Base-by-base conservation (phyloP, 371 early-diverging fungal species). In the Blastocladiella emersonii region DNA sequence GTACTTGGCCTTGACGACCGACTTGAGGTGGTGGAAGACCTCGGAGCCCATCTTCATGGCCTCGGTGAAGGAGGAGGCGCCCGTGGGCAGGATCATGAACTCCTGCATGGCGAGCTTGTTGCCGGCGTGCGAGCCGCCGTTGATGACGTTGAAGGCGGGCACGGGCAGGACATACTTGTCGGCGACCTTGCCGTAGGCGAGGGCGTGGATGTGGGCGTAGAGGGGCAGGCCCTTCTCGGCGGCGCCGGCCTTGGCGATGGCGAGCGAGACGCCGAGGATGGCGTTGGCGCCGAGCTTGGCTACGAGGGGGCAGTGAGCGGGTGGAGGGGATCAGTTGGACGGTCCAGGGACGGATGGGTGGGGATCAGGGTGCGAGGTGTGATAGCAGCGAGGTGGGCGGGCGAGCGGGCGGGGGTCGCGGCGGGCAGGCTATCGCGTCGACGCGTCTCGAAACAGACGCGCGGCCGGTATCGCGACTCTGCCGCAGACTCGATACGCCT, bases 81-180 rank as follows among this genome's bases (percentile, higher is more conserved):
- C 97, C 61, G 93, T 92, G 66, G 97, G 97, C 73, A 95, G 74
- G 70, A 99, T 97, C 99, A 99, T 99, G 76, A 98, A 97, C 81
- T 99, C 99, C 76, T 99, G 99, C 89, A 98, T 92, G 70, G 93
- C 92, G 45, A 99, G 85, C 78, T 91, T 94, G 90, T 98, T 98
- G 71, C 98, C 98, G 66, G 98, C 95, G 74, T 99, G 99, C 62
- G 89, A 85, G 62, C 99, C 99, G 73, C 99, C 99, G 83, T 99
- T 99, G 79, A 99, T 91, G 67, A 99, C 94, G 80, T 99, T 99
- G 84, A 99, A 95, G 66, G 93, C 85, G 44, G 99, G 98, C 34
- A 95, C 91, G 57, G 99, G 99, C 61, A 98, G 85, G 64, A 91
- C 89, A 69, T 86, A 87, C 77, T 84, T 86, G 74, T 83, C 79